Base-by-base conservation (phyloP, 768 basidiomycete species). In the Hirschioporus abietinus region DNA sequence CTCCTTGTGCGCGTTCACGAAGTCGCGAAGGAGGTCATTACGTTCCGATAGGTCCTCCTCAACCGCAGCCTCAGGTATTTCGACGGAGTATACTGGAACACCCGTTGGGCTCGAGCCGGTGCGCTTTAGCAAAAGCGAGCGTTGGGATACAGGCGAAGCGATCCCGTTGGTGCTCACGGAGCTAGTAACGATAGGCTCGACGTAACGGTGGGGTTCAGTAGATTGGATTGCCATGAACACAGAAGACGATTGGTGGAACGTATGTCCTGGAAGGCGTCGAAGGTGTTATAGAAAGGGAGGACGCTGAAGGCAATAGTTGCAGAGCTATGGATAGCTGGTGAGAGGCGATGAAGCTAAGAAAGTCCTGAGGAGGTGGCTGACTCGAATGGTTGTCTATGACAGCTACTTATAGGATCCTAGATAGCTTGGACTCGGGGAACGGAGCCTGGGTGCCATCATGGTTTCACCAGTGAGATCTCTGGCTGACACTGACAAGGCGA, bases 1-100 rank as follows among this genome's bases (percentile, higher is more conserved):
- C 42, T 52, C 42, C 42, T 52, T 52, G 42, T 52, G 42, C 42
- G 42, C 42, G 42, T 52, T 52, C 42, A 52, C 42, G 42, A 52
- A 52, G 42, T 52, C 42, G 42, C 42, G 42, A 20, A 52, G 42
- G 42, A 52, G 42, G 42, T 52, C 42, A 52, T 52, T 52, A 20
- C 42, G 42, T 20, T 52, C 42, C 15, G 42, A 52, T 52, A 10
- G 42, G 42, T 52, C 42, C 42, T 52, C 42, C 15, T 52, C 30
- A 30, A 8, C 3, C 42, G 12, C 42, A 52, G 20, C 42, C 42
- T 52, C 42, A 52, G 42, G 42, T 3, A 52, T 52, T 52, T 52
- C 42, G 20, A 52, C 42, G 15, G 42, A 52, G 42, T 52, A 52
- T 5, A 52, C 6, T 52, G 42, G 42, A 12, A 52, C 42, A 20